Evolutionary conservation across 139 green algal species (phyloP).

Genomic region (Trebouxia sp.): DNA sequence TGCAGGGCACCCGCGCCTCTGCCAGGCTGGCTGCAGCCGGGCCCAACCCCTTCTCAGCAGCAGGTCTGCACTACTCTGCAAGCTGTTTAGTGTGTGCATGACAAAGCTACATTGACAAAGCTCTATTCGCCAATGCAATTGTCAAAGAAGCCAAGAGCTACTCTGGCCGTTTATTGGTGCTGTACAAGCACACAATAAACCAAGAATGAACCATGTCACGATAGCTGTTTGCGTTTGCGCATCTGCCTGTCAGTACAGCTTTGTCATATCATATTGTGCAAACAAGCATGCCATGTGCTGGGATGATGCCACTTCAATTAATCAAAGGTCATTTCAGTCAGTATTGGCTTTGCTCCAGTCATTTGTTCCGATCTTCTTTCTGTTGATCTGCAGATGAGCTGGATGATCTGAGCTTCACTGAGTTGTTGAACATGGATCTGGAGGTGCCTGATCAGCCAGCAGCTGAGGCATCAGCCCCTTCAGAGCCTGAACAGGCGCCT

Average conservation of each 20-base stretch:
- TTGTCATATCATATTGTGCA: too few species aligned
- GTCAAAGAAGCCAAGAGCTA: neutral
- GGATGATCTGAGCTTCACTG: slow-evolving; percentile 22
- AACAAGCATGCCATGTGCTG: too few species aligned
- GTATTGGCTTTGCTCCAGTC: too few species aligned
- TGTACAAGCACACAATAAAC: too few species aligned
- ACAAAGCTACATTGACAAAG: neutral
- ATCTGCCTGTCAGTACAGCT: neutral
- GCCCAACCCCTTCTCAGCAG: slow-evolving; percentile 9
- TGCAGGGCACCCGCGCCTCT: neutral
- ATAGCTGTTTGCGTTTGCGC: too few species aligned
- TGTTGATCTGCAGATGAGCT: slow-evolving; percentile 6
- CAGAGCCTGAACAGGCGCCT: neutral
- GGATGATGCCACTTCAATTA: too few species aligned
- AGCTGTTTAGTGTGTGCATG: too few species aligned
- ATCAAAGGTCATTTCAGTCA: too few species aligned
- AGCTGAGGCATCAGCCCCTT: neutral
- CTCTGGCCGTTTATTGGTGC: neutral
- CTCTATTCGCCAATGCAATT: too few species aligned
- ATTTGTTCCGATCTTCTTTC: too few species aligned
- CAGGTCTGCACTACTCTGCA: neutral
- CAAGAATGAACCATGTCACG: too few species aligned
- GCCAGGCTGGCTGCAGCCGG: slow-evolving; percentile 21
- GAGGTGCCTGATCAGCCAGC: neutral
- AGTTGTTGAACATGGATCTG: slow-evolving; percentile 24